Evolutionary conservation across 2,329 filamentous ascomycete genomes (phyloP).

Genomic region (Chrysoporthe deuterocubensis): DNA sequence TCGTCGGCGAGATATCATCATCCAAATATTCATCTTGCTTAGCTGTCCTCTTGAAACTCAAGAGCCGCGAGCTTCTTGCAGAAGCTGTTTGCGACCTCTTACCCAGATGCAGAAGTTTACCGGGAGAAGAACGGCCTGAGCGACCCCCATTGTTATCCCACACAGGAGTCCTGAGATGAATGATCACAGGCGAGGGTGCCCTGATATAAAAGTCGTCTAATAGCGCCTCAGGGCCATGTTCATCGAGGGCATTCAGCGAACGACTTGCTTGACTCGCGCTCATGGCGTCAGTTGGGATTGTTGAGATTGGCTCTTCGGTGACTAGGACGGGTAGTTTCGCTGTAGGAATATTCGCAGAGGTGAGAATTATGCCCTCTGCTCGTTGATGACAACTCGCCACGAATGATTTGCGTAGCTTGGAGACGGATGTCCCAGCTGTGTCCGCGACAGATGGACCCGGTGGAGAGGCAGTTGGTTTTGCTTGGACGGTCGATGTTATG

Average conservation of each 20-base stretch:
- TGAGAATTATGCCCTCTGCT: background rate
- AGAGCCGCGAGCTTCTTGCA: background rate
- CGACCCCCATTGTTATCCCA: constrained; percentile 5
- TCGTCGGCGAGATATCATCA: constrained; percentile 15
- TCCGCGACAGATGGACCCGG: background rate
- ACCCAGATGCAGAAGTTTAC: background rate
- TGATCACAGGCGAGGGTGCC: background rate
- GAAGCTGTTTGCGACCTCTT: constrained; percentile 1
- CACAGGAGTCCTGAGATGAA: constrained; percentile 15
- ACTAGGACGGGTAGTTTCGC: too few species aligned
- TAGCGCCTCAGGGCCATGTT: background rate
- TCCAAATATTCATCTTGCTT: background rate
- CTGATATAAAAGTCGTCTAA: background rate
- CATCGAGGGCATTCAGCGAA: background rate
- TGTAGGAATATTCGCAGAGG: background rate
- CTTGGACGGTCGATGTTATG: constrained; percentile 4
- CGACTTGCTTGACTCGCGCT: background rate
- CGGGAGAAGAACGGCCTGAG: background rate
- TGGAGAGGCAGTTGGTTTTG: background rate
- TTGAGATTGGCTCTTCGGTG: too few species aligned
- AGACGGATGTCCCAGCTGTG: constrained; percentile 10
- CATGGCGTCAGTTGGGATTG: background rate
- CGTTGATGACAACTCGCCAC: background rate
- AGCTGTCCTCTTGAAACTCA: background rate
- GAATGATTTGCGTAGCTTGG: constrained; percentile 2